Percentiles rank a stretch among this genome's conserved stretches.
Evolutionary conservation across 1,139 yeast species (phyloP).

Genomic region (Petasospora fabianii): DNA sequence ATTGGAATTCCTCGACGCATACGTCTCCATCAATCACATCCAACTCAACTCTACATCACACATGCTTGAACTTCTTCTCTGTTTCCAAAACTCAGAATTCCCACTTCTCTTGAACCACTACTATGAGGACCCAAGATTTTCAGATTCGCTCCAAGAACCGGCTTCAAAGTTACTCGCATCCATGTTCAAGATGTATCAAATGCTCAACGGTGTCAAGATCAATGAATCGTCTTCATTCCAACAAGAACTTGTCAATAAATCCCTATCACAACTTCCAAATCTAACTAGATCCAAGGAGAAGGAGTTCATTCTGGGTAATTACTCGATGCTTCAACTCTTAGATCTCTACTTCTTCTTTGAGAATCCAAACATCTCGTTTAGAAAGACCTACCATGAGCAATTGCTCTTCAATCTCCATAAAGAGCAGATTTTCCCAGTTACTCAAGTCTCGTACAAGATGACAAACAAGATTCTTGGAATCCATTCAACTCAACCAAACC

Average conservation of each 20-base stretch:
- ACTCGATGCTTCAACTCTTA: conserved; percentile 33
- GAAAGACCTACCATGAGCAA: conserved; percentile 57
- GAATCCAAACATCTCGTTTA: conserved; percentile 54
- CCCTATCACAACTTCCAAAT: conserved; percentile 17
- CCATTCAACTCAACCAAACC: conserved; percentile 6
- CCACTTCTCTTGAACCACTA: conserved; percentile 15
- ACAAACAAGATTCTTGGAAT: conserved; percentile 17
- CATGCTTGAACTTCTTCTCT: conserved; percentile 20
- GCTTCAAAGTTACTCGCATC: conserved; percentile 12
- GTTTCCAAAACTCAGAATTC: conserved; percentile 23
- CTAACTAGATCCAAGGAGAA: conserved; percentile 12
- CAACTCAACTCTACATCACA: conserved; percentile 21
- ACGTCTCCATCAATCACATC: conserved; percentile 21
- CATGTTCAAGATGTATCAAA: conserved; percentile 10
- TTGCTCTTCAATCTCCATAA: conserved; percentile 36
- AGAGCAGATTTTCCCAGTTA: conserved; percentile 22
- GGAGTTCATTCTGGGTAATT: conserved; percentile 15
- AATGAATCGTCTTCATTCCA: conserved; percentile 21
- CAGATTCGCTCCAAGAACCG: conserved; percentile 11
- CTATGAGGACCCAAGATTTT: conserved; percentile 18
- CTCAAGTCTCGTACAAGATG: conserved; percentile 18
- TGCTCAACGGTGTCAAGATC: conserved; percentile 16
- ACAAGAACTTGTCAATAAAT: conserved; percentile 17
- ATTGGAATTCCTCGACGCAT: conserved; percentile 21
- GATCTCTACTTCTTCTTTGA: conserved; percentile 50